Evolutionary conservation across 2,329 filamentous ascomycete genomes (phyloP).

Genomic region (Madurella fahalii): DNA sequence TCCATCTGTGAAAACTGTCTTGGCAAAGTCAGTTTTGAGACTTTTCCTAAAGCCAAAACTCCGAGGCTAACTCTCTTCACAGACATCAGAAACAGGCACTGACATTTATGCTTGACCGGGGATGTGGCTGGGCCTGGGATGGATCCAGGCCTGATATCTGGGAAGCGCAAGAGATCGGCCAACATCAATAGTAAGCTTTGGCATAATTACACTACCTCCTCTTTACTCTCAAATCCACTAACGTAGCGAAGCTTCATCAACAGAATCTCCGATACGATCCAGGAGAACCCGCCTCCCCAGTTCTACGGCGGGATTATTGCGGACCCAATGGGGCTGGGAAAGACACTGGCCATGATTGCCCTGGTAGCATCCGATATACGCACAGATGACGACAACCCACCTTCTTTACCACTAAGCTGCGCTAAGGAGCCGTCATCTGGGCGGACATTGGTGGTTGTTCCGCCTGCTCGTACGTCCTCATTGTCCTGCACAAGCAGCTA

Average conservation of each 20-base stretch:
- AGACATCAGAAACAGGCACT: slow-evolving; percentile 44
- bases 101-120: slow-evolving; percentile 39
- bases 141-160: slow-evolving; percentile 32
- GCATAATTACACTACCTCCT: not conserved
- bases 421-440: not conserved
- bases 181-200: slow-evolving; percentile 25
- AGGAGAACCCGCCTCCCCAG: slow-evolving; percentile 30
- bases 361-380: slow-evolving; percentile 33
- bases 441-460: slow-evolving; percentile 35
- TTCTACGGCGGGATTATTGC: slow-evolving; percentile 45
- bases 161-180: slow-evolving; percentile 25
- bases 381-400: not conserved
- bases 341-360: slow-evolving; percentile 42
- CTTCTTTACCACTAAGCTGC: not conserved
- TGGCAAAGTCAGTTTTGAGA: slow-evolving; percentile 25
- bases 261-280: slow-evolving; percentile 27
- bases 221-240: not conserved
- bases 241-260: slow-evolving; percentile 34
- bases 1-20: slow-evolving; percentile 19
- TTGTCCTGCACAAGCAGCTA: too few relatives aligned
- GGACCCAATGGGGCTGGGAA: slow-evolving; percentile 45
- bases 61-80: slow-evolving; percentile 2
- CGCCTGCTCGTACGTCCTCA: slow-evolving; percentile 34
- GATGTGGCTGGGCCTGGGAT: slow-evolving; percentile 35
- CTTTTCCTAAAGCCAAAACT: slow-evolving; percentile 1